Conservation (phyloP, 129 eudicot genomes). For the Chrysanthemum makinoi region DNA sequence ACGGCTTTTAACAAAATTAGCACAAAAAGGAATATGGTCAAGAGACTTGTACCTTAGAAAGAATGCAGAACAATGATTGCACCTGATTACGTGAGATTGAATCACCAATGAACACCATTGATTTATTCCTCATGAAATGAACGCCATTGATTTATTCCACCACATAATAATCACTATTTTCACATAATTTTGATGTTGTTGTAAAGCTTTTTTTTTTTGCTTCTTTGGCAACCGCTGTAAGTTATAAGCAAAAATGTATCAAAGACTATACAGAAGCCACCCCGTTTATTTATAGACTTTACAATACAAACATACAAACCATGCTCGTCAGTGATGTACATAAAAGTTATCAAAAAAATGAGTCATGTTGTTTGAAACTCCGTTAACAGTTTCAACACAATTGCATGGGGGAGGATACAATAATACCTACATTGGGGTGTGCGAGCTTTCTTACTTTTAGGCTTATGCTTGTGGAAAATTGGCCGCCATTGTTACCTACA, state of each 20-base stretch:
- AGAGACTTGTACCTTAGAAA: conserved; percentile 53
- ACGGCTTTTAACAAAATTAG: neutral
- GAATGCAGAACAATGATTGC: conserved; percentile 82
- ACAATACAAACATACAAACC: conserved; percentile 16
- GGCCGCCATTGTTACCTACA: too few species aligned
- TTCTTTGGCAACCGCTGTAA: neutral
- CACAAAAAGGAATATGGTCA: neutral
- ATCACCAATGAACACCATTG: conserved; percentile 83
- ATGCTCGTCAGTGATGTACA: neutral
- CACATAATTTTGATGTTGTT: conserved; percentile 10
- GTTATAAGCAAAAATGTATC: conserved; percentile 3
- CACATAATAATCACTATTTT: neutral
- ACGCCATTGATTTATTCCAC: too few species aligned
- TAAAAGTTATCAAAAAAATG: conserved; percentile 2
- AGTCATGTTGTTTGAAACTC: too few species aligned
- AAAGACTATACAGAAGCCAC: conserved; percentile 9
- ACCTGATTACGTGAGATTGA: conserved; percentile 89
- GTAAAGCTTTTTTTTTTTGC: conserved; percentile 10
- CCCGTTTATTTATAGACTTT: neutral
- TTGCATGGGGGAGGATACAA: too few species aligned
- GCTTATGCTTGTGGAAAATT: too few species aligned
- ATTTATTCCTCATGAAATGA: conserved; percentile 50
- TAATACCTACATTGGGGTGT: too few species aligned
- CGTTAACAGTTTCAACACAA: too few species aligned
- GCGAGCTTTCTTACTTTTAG: too few species aligned